Evolutionary conservation across 2,329 filamentous ascomycete species (phyloP).

Genomic region (Aspergillus calidoustus): DNA sequence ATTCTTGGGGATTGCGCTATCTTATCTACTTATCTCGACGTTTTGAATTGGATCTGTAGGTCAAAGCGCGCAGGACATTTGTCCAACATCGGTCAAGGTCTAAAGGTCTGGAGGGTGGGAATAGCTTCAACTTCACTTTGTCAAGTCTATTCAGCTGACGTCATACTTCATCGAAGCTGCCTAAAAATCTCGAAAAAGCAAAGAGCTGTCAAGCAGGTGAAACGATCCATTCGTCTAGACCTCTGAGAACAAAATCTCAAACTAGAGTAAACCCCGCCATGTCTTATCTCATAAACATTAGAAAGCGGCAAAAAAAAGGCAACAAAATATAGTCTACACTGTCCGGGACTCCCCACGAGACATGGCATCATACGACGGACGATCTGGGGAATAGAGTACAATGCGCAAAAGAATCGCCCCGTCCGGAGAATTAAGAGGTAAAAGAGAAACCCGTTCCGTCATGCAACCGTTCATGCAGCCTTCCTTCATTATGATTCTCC

Average conservation of each 20-base stretch:
- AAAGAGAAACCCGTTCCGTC: constrained; percentile 33
- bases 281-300: constrained; percentile 1
- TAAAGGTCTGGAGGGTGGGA: neutral
- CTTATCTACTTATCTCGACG: neutral
- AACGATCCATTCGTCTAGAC: constrained; percentile 10
- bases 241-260: neutral
- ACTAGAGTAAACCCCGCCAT: neutral
- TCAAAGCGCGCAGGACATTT: neutral
- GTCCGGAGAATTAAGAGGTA: constrained; percentile 14
- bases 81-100: neutral
- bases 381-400: constrained; percentile 9
- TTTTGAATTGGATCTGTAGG: neutral
- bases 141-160: neutral
- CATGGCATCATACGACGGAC: constrained; percentile 5
- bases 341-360: neutral
- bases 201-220: neutral
- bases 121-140: constrained; percentile 6
- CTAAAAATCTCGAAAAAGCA: neutral
- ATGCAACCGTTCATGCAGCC: constrained; percentile 28
- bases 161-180: neutral
- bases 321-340: constrained; percentile 7
- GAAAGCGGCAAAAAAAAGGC: neutral
- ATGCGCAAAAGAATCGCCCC: constrained; percentile 21
- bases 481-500: constrained; percentile 28
- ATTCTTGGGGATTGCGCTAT: neutral